These are phyloP conservation scores for Tuber calosporum DNA, from an alignment of 495 filamentous ascomycete genomes.

Conservation along the genomic window DNA sequence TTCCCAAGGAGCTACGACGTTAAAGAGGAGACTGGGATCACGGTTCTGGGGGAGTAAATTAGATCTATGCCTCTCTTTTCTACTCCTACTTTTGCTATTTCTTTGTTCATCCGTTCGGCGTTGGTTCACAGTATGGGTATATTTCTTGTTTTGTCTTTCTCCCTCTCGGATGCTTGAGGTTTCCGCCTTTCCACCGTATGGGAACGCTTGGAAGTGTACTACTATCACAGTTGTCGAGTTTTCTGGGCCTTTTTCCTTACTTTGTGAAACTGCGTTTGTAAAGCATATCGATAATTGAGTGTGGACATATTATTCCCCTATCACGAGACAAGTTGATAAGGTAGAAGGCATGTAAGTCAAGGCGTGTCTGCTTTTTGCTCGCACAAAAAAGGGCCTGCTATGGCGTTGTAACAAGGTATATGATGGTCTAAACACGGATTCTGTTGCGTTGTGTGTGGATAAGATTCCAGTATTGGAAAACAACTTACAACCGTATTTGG, in stretches of 20 bases:
- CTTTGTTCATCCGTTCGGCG: slow-evolving; percentile 13
- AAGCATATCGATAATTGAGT: not conserved
- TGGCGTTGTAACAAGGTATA: not conserved
- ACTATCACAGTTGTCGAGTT: not conserved
- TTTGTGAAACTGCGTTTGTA: not conserved
- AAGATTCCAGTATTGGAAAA: not conserved
- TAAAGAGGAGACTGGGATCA: slow-evolving; percentile 29
- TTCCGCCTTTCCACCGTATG: not conserved
- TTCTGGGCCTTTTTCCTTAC: not conserved
- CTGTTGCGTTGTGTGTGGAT: not conserved
- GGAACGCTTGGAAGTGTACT: not conserved
- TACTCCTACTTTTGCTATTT: slow-evolving; percentile 4
- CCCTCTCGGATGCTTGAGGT: not conserved
- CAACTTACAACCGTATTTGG: not conserved
- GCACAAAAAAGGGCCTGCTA: not conserved
- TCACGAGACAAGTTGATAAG: not conserved
- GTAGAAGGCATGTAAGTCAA: not conserved
- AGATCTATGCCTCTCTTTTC: slow-evolving; percentile 7
- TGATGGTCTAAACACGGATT: not conserved
- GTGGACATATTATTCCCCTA: not conserved
- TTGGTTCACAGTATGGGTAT: slow-evolving; percentile 4
- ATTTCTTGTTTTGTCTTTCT: slow-evolving; percentile 10
- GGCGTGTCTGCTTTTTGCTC: not conserved
- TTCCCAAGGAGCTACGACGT: slow-evolving; percentile 35
- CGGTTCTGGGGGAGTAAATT: slow-evolving; percentile 29